phyloP scores from a whole-genome alignment of 2,329 filamentous ascomycete genomes.

The Claviceps arundinis region DNA sequence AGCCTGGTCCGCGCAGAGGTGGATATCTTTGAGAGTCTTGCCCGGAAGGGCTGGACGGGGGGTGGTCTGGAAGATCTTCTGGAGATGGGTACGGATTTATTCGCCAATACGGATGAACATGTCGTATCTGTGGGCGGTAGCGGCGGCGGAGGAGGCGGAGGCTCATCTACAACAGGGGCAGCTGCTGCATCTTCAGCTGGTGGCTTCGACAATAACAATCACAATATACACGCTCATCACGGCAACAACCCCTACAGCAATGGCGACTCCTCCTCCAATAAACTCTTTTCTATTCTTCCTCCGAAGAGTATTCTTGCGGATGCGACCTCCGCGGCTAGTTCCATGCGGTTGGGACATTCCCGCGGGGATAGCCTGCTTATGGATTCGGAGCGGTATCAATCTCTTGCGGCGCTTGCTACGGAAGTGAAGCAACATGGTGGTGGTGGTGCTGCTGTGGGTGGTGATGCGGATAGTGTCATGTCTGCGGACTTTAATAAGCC shows the following conservation, averaged over 20 bases:
- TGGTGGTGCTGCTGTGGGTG: conserved; percentile 5
- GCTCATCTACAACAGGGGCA: not conserved
- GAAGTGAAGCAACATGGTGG: conserved; percentile 12
- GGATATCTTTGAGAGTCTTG: conserved; percentile 55
- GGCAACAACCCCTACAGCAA: conserved; percentile 7
- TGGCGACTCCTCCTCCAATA: conserved; percentile 23
- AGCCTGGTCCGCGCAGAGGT: conserved; percentile 54
- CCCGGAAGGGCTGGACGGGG: conserved; percentile 54
- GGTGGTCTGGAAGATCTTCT: conserved; percentile 53
- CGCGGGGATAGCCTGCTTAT: conserved; percentile 43
- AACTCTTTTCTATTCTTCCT: conserved; percentile 52
- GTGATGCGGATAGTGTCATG: conserved; percentile 37
- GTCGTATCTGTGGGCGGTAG: not conserved
- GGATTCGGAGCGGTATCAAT: conserved; percentile 42
- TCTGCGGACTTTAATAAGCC: conserved; percentile 39
- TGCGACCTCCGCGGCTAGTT: conserved; percentile 24
- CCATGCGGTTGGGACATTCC: conserved; percentile 18
- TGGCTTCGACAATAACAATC: not conserved
- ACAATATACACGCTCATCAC: too few relatives aligned
- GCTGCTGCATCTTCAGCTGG: not conserved
- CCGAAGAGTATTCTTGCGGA: conserved; percentile 51
- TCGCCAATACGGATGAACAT: conserved; percentile 34
- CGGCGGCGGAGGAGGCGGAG: conserved; percentile 9
- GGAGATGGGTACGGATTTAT: conserved; percentile 49
- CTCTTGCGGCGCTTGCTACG: conserved; percentile 34